These are phyloP conservation scores for Sorghum bicolor DNA, from an alignment of 176 grass and related monocot species.

Conservation along the genomic window Sorghum_bicolor_NCBIv3 NC_012879.2:52498501-52499000, in stretches of 20 bases:
- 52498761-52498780: background rate
- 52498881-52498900: background rate
- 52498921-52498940: background rate
- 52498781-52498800: background rate
- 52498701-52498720: background rate
- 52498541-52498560: conserved; percentile 92
- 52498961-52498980: background rate
- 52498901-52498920: background rate
- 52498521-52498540: conserved; percentile 88
- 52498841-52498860: background rate
- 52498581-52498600: conserved; percentile 83
- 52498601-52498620: conserved; percentile 94
- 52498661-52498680: background rate
- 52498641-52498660: conserved; percentile 52
- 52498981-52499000: background rate
- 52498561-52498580: conserved; percentile 89
- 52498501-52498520: conserved; percentile 80
- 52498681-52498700: background rate
- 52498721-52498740: background rate
- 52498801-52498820: background rate
- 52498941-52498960: background rate
- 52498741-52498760: background rate
- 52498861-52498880: background rate
- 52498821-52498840: background rate
- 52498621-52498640: conserved; percentile 97